Evolutionary conservation across 2,329 filamentous ascomycete genomes (phyloP).

Genomic region (Didymella arachidicola): DNA sequence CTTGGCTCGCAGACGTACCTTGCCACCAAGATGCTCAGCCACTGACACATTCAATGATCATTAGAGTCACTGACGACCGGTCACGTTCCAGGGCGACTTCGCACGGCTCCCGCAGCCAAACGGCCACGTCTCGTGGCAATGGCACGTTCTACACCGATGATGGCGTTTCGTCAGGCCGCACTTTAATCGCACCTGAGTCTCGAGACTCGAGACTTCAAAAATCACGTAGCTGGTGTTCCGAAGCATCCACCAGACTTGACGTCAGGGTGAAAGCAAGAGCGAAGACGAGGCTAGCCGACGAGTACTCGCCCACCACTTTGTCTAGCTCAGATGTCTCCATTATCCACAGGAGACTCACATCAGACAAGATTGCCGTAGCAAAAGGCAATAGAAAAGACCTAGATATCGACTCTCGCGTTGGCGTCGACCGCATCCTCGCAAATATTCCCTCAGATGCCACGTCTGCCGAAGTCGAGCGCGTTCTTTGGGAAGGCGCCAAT

Average conservation of each 20-base stretch:
- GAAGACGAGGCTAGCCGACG: slow-evolving; percentile 19
- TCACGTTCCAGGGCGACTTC: slow-evolving; percentile 24
- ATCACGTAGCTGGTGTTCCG: slow-evolving; percentile 36
- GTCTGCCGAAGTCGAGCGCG: slow-evolving; percentile 35
- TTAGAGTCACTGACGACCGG: slow-evolving; percentile 21
- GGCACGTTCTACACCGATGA: slow-evolving; percentile 45
- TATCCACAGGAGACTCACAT: slow-evolving; percentile 36
- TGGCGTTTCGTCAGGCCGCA: slow-evolving; percentile 30
- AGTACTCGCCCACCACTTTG: slow-evolving; percentile 30
- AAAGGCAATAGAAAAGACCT: slow-evolving; percentile 38
- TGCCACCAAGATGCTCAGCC: slow-evolving; percentile 31
- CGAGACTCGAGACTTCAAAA: slow-evolving; percentile 28
- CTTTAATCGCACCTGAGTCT: slow-evolving; percentile 27
- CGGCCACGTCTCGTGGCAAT: slow-evolving; percentile 27
- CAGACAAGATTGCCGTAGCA: slow-evolving; percentile 41
- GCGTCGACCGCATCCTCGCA: slow-evolving; percentile 40
- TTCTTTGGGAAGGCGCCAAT: slow-evolving; percentile 44
- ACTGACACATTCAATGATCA: slow-evolving; percentile 29
- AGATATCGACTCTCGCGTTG: slow-evolving; percentile 34
- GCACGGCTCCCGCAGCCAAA: slow-evolving; percentile 22
- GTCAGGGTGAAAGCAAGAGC: slow-evolving; percentile 23
- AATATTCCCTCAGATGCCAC: slow-evolving; percentile 38
- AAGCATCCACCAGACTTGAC: slow-evolving; percentile 22
- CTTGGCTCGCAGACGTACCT: slow-evolving; percentile 42
- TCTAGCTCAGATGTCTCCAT: slow-evolving; percentile 39